A percentile compares a stretch with the other conserved stretches of the same genome.
These are phyloP conservation scores for Sporothrix luriei DNA, from an alignment of 2,329 filamentous ascomycete genomes.

Conservation along the genomic window DNA sequence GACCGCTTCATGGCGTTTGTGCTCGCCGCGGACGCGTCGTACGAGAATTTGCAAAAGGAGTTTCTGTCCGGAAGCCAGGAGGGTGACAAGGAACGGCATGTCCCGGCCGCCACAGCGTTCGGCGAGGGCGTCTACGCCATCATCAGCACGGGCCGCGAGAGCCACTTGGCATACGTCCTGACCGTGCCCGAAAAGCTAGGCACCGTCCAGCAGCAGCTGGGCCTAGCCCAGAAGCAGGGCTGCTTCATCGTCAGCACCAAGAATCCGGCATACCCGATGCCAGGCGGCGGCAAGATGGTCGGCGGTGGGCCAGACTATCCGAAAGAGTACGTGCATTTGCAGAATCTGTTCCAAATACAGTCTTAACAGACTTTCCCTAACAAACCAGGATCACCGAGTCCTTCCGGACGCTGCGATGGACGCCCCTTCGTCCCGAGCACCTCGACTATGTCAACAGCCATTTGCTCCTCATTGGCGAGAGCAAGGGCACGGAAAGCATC, in stretches of 20 bases:
- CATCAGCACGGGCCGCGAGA: conserved; percentile 68
- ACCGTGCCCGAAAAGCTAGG: conserved; percentile 71
- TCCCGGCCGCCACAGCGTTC: conserved; percentile 71
- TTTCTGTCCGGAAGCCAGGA: conserved; percentile 66
- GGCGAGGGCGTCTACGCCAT: conserved; percentile 86
- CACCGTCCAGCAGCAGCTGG: conserved; percentile 74
- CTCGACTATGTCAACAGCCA: conserved; percentile 75
- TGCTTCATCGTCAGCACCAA: conserved; percentile 79
- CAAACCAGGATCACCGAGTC: conserved; percentile 34
- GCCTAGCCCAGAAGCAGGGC: conserved; percentile 65
- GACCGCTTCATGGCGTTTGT: conserved; percentile 83
- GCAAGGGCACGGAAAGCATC: conserved; percentile 58
- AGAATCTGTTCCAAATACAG: neutral
- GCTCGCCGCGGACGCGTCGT: conserved; percentile 68
- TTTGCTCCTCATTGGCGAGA: conserved; percentile 76
- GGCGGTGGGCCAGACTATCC: conserved; percentile 64
- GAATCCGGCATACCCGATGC: conserved; percentile 72
- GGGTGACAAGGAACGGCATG: conserved; percentile 51
- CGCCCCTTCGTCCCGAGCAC: conserved; percentile 70
- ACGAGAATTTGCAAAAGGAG: conserved; percentile 70
- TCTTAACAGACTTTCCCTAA: neutral
- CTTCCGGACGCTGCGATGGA: conserved; percentile 74
- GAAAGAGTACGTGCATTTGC: conserved; percentile 56
- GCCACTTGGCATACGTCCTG: conserved; percentile 77
- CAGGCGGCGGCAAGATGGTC: conserved; percentile 60